phyloP scores from a whole-genome alignment of 2,329 filamentous ascomycete genomes.

The Ophiostoma quercus region DNA sequence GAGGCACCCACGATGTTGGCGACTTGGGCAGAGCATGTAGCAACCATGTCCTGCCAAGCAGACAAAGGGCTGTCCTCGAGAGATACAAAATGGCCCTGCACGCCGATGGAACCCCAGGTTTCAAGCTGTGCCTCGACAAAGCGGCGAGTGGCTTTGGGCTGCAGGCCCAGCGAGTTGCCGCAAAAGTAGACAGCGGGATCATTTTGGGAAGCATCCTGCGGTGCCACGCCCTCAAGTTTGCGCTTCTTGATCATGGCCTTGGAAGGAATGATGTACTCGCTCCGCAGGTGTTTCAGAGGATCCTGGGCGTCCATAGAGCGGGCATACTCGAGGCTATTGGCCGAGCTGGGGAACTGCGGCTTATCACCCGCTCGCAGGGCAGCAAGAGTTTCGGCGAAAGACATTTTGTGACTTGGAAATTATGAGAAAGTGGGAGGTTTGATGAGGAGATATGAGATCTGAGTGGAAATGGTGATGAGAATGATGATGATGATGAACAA shows the following conservation, averaged over 20 bases:
- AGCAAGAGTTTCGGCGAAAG: constrained; percentile 38
- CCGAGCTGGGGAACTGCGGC: constrained; percentile 45
- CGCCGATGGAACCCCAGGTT: constrained; percentile 79
- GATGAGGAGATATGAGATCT: background rate
- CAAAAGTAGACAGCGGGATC: constrained; percentile 70
- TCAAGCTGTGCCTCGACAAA: constrained; percentile 69
- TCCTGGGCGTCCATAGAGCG: constrained; percentile 55
- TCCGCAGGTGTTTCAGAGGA: constrained; percentile 54
- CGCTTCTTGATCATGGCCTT: constrained; percentile 47
- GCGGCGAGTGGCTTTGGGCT: constrained; percentile 62
- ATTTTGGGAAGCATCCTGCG: constrained; percentile 32
- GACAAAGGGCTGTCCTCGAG: constrained; percentile 56
- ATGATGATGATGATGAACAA: background rate
- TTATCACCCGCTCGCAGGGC: constrained; percentile 40
- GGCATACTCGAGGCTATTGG: constrained; percentile 46
- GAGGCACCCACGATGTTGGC: constrained; percentile 68
- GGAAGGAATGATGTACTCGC: constrained; percentile 73
- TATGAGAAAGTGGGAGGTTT: background rate
- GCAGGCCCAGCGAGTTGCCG: constrained; percentile 82
- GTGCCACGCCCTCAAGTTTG: background rate
- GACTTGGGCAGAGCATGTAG: constrained; percentile 64
- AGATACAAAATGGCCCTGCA: constrained; percentile 73
- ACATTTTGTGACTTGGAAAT: constrained; percentile 32
- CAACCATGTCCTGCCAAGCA: constrained; percentile 74
- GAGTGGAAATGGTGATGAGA: background rate